Evolutionary conservation across 306 rosid genomes (phyloP).

Genomic region (Begonia fuchsioides): DNA sequence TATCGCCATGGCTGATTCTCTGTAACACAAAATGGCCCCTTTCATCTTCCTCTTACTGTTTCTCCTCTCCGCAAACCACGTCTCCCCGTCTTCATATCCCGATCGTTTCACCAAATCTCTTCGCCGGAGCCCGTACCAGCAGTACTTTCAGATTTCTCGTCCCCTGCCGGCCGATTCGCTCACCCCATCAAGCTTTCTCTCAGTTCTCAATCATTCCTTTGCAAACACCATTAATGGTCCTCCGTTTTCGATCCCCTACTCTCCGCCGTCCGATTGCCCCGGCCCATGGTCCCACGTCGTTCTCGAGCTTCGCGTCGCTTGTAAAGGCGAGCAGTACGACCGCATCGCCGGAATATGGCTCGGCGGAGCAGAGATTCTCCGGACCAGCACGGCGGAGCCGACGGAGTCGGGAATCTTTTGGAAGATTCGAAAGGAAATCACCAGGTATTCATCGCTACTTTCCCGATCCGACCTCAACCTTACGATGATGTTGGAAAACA

Average conservation of each 20-base stretch:
- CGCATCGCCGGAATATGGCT: slow-evolving; percentile 76
- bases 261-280: slow-evolving; percentile 41
- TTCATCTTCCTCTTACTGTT: slow-evolving; percentile 3
- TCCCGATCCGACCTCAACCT: slow-evolving; percentile 18
- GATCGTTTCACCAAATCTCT: slow-evolving; percentile 23
- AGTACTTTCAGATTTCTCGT: slow-evolving; percentile 43
- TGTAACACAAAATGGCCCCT: background rate
- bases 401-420: slow-evolving; percentile 40
- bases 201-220: slow-evolving; percentile 45
- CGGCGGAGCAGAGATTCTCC: slow-evolving; percentile 57
- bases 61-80: slow-evolving; percentile 1
- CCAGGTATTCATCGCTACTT: slow-evolving; percentile 50
- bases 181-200: slow-evolving; percentile 39
- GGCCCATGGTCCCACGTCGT: slow-evolving; percentile 44
- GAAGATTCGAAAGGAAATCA: slow-evolving; percentile 58
- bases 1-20: too few species aligned
- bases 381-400: slow-evolving; percentile 79
- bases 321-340: slow-evolving; percentile 63
- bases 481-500: slow-evolving; percentile 73
- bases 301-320: slow-evolving; percentile 35
- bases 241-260: slow-evolving; percentile 42
- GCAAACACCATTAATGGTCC: slow-evolving; percentile 51
- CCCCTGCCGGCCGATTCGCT: slow-evolving; percentile 31
- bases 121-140: slow-evolving; percentile 2
- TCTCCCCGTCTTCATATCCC: slow-evolving; percentile 19